Percentiles rank a stretch among this genome's conserved stretches.
Conservation (phyloP, 441 rosid genomes). For the Geranium incanum region DNA sequence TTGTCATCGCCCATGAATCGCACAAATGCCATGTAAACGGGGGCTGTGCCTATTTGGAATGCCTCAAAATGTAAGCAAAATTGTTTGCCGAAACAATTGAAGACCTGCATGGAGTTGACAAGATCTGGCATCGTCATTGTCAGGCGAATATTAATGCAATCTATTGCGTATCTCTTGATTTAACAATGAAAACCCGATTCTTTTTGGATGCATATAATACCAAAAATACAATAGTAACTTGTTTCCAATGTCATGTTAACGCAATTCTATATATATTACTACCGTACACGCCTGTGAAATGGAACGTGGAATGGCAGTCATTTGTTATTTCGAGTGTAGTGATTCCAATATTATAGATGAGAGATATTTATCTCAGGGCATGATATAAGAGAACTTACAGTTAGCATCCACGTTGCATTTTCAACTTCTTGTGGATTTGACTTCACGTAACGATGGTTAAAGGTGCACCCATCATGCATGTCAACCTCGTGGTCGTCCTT, state of each 20-base stretch:
- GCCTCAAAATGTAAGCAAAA: conserved; percentile 91
- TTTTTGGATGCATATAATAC: background rate
- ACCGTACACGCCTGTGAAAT: background rate
- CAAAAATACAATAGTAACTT: background rate
- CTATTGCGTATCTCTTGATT: too few species aligned
- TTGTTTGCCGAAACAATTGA: conserved; percentile 71
- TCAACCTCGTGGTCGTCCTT: conserved; percentile 81
- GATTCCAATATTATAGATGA: background rate
- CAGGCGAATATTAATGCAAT: background rate
- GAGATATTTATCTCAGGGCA: background rate
- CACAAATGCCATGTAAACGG: conserved; percentile 77
- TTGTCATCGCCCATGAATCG: conserved; percentile 80
- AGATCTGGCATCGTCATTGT: background rate
- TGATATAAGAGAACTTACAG: conserved; percentile 40
- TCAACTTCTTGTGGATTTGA: conserved; percentile 73
- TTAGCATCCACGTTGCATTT: conserved; percentile 88
- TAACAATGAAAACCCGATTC: background rate
- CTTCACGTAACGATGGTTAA: conserved; percentile 78
- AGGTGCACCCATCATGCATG: conserved; percentile 77
- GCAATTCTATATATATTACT: too few species aligned
- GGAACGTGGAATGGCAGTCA: background rate
- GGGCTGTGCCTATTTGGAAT: conserved; percentile 60
- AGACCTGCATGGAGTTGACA: conserved; percentile 7
- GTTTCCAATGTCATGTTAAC: background rate
- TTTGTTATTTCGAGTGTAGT: background rate